Evolutionary conservation across 768 basidiomycete species (phyloP).

Genomic region (Candolleomyces efflorescens): DNA sequence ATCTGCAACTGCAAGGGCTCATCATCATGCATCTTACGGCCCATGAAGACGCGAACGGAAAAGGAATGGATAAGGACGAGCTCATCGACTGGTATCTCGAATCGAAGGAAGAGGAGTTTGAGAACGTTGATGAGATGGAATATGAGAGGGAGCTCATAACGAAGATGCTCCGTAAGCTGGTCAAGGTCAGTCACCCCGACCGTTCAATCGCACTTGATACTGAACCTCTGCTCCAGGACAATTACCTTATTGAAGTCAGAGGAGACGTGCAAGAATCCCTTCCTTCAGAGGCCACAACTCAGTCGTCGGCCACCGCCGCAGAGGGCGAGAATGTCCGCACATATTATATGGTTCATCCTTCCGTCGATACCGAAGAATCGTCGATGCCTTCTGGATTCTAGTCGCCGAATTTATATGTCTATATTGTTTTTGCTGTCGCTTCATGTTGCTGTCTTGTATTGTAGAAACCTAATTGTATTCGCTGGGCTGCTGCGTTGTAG

Average conservation of each 20-base stretch:
- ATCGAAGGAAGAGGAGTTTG: slow-evolving; percentile 75
- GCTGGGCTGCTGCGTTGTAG: no score
- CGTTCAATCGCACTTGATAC: slow-evolving; percentile 1
- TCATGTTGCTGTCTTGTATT: slow-evolving; percentile 13
- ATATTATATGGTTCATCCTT: slow-evolving; percentile 89
- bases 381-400: slow-evolving; percentile 36
- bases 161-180: slow-evolving; percentile 85
- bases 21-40: slow-evolving; percentile 80
- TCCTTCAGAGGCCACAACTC: slow-evolving; percentile 60
- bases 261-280: slow-evolving; percentile 83
- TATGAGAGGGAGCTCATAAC: slow-evolving; percentile 86
- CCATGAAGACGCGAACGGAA: slow-evolving; percentile 69
- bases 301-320: slow-evolving; percentile 42
- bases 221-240: slow-evolving; percentile 51
- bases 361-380: slow-evolving; percentile 68
- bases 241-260: slow-evolving; percentile 76
- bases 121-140: slow-evolving; percentile 83
- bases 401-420: slow-evolving; percentile 1
- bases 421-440: slow-evolving; percentile 14
- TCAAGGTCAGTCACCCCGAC: slow-evolving; percentile 61
- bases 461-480: slow-evolving; percentile 12
- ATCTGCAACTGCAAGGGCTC: slow-evolving; percentile 84
- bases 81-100: slow-evolving; percentile 98
- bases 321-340: slow-evolving; percentile 62
- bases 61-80: slow-evolving; percentile 84